Conservation (phyloP, 176 grass and related monocot species). For the Themeda triandra region DNA sequence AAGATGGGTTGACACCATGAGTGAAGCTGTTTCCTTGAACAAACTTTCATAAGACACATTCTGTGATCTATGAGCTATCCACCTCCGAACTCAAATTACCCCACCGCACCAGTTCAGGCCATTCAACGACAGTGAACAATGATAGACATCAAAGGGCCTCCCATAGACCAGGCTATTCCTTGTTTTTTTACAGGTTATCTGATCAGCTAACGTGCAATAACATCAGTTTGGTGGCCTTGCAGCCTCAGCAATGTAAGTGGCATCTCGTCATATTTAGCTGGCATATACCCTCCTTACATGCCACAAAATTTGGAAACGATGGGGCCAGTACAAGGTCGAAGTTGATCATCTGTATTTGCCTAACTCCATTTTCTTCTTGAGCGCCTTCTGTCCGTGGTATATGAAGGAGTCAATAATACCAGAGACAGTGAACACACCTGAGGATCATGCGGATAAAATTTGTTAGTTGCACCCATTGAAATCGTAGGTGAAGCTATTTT, state of each 20-base stretch:
- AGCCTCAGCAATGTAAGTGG: background rate
- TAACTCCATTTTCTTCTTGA: constrained; percentile 96
- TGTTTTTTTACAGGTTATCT: constrained; percentile 44
- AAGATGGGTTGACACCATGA: background rate
- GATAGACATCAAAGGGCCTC: constrained; percentile 19
- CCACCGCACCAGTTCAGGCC: constrained; percentile 16
- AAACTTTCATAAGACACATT: constrained; percentile 23
- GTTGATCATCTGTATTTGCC: constrained; percentile 82
- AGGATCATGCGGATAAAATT: background rate
- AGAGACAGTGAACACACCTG: constrained; percentile 92
- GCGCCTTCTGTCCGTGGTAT: constrained; percentile 82
- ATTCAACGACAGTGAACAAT: background rate
- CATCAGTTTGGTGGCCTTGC: constrained; percentile 15
- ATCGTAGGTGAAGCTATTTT: constrained; percentile 4
- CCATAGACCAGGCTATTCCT: background rate
- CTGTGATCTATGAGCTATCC: constrained; percentile 14
- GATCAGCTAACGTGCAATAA: constrained; percentile 9
- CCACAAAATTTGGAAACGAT: constrained; percentile 22
- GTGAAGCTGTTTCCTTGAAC: constrained; percentile 8
- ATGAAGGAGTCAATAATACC: constrained; percentile 97
- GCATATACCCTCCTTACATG: constrained; percentile 20
- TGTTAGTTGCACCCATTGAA: background rate
- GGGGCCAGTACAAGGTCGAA: constrained; percentile 2
- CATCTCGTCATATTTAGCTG: background rate
- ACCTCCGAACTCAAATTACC: background rate